Evolutionary conservation across 2,329 filamentous ascomycete genomes (phyloP), one percentile per base, ranked within the genome.

Genomic region (Fusarium abutilonis): DNA sequence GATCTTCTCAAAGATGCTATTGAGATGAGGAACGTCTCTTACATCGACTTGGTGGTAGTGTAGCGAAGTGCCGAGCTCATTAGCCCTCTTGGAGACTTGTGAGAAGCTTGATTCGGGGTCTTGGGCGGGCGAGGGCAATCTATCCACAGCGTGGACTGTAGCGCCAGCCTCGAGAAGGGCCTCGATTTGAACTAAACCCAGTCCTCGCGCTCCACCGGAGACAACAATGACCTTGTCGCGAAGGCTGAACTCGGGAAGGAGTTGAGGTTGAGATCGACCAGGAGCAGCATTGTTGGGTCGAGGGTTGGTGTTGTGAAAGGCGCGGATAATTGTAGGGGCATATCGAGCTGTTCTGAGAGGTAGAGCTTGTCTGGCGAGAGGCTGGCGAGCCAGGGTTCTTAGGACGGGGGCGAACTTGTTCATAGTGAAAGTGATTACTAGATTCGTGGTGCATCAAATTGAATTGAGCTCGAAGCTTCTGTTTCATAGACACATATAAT

Each of bases 1-100:
- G 64, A 97, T 95, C 10, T 79, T 80, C 63, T 83, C 80, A 43
- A 96, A 81, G 48, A 90, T 83, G 38, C 79, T 80, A 73, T 93
- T 89, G 41, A 97, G 82, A 35, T 81, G 76, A 5, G 82, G 79
- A 19, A 89, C 87, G 71, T 95, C 87, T 28, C 91, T 86, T 15
- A 96, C 91, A 72, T 97, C 93, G 57, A 93, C 86, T 64, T 89
- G 86, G 71, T 89, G 87, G 79, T 96, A 96, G 49, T 87, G 82
- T 39, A 95, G 76, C 43, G 83, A 84, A 2, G 87, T 89, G 65
- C 82, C 85, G n/a, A 92, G 81, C 70, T 89, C 85, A 31, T 78
- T 78, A 35, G 90, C 89, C 47, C 86, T 83, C 62, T 83, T 79
- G 47, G 89, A 87, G 51, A 93, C 82, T 35, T 78, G 77, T 54